These are phyloP conservation scores for Dendrothele bispora DNA, from an alignment of 768 basidiomycete genomes.

Conservation along the genomic window DNA sequence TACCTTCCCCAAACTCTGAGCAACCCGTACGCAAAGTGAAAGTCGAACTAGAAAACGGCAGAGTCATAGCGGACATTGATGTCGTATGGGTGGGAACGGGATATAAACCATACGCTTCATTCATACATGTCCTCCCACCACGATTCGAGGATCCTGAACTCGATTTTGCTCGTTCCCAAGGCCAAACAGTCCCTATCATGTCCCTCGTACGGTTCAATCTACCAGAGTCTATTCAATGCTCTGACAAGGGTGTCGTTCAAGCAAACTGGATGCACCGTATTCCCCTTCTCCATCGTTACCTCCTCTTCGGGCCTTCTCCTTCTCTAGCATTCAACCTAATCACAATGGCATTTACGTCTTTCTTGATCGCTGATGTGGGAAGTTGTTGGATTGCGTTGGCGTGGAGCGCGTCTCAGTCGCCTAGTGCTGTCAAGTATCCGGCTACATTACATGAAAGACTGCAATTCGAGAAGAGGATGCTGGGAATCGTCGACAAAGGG, in stretches of 20 bases:
- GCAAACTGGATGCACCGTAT: no score
- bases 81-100: slow-evolving; percentile 46
- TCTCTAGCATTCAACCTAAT: slow-evolving; percentile 45
- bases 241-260: no score
- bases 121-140: slow-evolving; percentile 22
- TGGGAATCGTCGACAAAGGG: slow-evolving; percentile 13
- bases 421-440: slow-evolving; percentile 30
- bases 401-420: slow-evolving; percentile 36
- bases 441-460: slow-evolving; percentile 30
- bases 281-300: slow-evolving; percentile 43
- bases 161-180: no score
- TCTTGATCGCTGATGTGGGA: slow-evolving; percentile 45
- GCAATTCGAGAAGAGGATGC: slow-evolving; percentile 36
- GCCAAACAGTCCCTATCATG: no score
- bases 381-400: slow-evolving; percentile 49
- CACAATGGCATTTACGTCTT: slow-evolving; percentile 45
- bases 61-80: slow-evolving; percentile 39
- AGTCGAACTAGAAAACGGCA: slow-evolving; percentile 37
- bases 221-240: slow-evolving; percentile 20
- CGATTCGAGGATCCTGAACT: no score
- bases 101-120: slow-evolving; percentile 39
- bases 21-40: slow-evolving; percentile 24
- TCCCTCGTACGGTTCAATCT: slow-evolving; percentile 35
- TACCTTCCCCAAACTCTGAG: background rate
- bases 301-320: slow-evolving; percentile 46